A percentile compares a stretch with the other conserved stretches of the same genome.
phyloP scores from a whole-genome alignment of 1,139 yeast genomes.

The Candida albicans region DNA sequence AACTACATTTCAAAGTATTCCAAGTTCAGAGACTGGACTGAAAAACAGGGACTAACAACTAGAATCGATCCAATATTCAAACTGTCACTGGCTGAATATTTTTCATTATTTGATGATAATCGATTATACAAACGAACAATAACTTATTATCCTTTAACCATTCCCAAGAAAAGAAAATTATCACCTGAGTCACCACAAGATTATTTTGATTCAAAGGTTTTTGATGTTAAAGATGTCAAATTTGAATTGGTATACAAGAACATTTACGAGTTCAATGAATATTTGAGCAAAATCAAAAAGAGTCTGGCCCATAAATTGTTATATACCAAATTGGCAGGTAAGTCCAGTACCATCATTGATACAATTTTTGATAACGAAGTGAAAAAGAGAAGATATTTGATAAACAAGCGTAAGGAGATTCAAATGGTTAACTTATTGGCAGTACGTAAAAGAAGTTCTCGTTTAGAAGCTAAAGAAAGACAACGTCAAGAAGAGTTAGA shows the following conservation, averaged over 20 bases:
- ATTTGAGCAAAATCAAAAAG: conserved; percentile 21
- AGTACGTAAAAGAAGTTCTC: conserved; percentile 49
- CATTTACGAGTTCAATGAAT: conserved; percentile 32
- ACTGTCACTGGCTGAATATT: conserved; percentile 33
- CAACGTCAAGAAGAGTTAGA: conserved; percentile 40
- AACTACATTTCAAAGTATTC: conserved; percentile 34
- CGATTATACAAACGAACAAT: conserved; percentile 44
- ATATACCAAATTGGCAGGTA: conserved; percentile 17
- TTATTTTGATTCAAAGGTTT: conserved; percentile 25
- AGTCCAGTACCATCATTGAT: conserved; percentile 22
- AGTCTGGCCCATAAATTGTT: conserved; percentile 19
- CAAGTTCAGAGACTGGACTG: conserved; percentile 45
- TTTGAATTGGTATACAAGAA: conserved; percentile 36
- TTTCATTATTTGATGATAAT: conserved; percentile 44
- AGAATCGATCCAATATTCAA: conserved; percentile 24
- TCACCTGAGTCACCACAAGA: conserved; percentile 37
- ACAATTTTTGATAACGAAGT: conserved; percentile 27
- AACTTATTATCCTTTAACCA: conserved; percentile 29
- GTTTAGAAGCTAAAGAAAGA: conserved; percentile 50
- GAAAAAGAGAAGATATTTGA: conserved; percentile 42
- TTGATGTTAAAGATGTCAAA: conserved; percentile 30
- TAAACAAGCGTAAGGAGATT: conserved; percentile 46
- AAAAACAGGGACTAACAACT: conserved; percentile 35
- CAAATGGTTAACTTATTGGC: conserved; percentile 49
- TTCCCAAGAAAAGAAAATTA: conserved; percentile 43